A percentile compares a stretch with the other conserved stretches of the same genome.
These are phyloP conservation scores for Aegilops sharonensis DNA, from an alignment of 176 grass and related monocot genomes.

Conservation along the genomic window DNA sequence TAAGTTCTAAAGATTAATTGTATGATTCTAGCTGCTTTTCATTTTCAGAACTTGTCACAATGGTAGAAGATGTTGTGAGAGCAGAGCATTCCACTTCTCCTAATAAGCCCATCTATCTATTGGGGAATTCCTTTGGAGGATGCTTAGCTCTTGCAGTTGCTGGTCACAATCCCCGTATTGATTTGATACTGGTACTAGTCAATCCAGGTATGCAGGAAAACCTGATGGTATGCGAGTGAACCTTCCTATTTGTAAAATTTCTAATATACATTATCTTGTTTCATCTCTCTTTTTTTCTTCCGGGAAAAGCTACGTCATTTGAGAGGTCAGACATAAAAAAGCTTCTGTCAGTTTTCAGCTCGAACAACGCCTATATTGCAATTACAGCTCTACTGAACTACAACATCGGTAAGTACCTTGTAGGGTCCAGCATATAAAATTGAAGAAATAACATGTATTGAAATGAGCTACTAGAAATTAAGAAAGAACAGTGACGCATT, in stretches of 20 bases:
- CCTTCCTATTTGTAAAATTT: not conserved
- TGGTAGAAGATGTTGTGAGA: constrained; percentile 68
- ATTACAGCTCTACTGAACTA: constrained; percentile 54
- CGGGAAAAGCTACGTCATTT: constrained; percentile 55
- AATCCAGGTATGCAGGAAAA: constrained; percentile 53
- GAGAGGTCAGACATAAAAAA: constrained; percentile 54
- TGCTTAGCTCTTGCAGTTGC: constrained; percentile 77
- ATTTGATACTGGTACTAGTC: constrained; percentile 63
- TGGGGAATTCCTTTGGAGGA: constrained; percentile 81
- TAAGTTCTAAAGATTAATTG: constrained; percentile 8
- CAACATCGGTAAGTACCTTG: constrained; percentile 47
- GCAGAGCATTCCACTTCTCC: constrained; percentile 51
- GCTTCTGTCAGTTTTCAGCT: constrained; percentile 43
- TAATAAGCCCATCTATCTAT: constrained; percentile 64
- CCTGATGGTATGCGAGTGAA: not conserved
- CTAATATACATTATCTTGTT: not conserved
- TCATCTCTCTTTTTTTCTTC: not conserved
- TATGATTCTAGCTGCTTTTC: constrained; percentile 29
- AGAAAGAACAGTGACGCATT: not conserved
- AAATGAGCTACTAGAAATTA: not conserved
- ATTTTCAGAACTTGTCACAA: constrained; percentile 61
- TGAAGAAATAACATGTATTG: not conserved
- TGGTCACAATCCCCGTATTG: constrained; percentile 55
- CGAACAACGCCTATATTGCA: constrained; percentile 33
- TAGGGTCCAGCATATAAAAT: not conserved